Base-by-base conservation (phyloP, 768 basidiomycete species). In the Pseudohyphozyma bogoriensis region DNA sequence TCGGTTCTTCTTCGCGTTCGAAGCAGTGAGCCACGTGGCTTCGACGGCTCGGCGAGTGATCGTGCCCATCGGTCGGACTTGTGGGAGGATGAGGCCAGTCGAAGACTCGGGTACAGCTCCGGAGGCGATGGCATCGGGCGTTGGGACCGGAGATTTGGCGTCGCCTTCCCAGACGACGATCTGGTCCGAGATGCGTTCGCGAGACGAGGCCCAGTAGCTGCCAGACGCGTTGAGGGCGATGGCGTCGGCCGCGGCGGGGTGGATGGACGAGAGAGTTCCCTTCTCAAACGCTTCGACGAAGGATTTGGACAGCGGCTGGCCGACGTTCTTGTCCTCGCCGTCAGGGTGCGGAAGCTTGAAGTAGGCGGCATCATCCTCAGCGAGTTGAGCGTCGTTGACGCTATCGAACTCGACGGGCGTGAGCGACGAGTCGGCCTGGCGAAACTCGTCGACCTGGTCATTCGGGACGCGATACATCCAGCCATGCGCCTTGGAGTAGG, bases 61-160 rank as follows among this genome's bases (percentile, higher is more conserved):
- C 0, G 95, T 96, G 18, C 95, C 95, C 95, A 99, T 99, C 11
- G 91, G 87, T 68, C 96, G 86, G 51, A 97, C 86, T 73, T 95
- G 91, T 2, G 93, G 95, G 9, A 97, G 73, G 70, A 99, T 97
- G 65, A 96, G 82, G 20, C 95, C 93, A 79, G 26, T 55, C 4
- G 60, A 47, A 39, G 47, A 28, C 47, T 51, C 58, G 36, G 32
- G 6, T 36, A 56, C 68, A 37, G 56, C 51, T 7, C 33, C n/a
- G 4, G 57, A 68, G 50, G 55, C 70, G 53, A 72, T 47, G 10
- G 51, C 58, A 9, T 51, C 56, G 15, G 49, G 57, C 24, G 59
- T 52, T 1, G 53, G 59, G 18, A 66, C 68, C 0, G 61, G 53
- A 16, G 32, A 22, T 29, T 61, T 64, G 26, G 44, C 58, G 51